phyloP scores from a whole-genome alignment of 176 grass and related monocot genomes.

The Eleusine indica region DNA sequence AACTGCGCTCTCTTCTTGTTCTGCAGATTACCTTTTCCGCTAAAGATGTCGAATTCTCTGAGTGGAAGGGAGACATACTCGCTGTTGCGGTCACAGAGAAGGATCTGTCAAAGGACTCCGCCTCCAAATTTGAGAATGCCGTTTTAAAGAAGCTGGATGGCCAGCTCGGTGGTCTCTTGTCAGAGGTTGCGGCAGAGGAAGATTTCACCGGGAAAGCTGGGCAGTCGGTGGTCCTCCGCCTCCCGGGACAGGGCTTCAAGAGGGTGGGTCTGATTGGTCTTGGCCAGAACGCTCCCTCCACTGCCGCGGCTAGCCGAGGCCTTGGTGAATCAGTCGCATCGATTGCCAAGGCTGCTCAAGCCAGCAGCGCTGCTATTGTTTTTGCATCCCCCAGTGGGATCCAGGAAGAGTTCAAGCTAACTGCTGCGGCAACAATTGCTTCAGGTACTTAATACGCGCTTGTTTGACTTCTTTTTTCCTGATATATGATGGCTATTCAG shows the following conservation, averaged over 20 bases:
- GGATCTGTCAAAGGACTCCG: slow-evolving; percentile 70
- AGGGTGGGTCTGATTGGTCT: slow-evolving; percentile 79
- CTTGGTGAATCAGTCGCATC: slow-evolving; percentile 76
- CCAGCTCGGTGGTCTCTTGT: slow-evolving; percentile 72
- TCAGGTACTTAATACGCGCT: slow-evolving; percentile 47
- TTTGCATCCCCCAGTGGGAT: slow-evolving; percentile 61
- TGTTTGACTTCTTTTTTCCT: not conserved
- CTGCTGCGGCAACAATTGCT: slow-evolving; percentile 69
- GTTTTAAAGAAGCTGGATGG: slow-evolving; percentile 71
- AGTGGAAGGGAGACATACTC: slow-evolving; percentile 92
- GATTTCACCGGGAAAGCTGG: slow-evolving; percentile 89
- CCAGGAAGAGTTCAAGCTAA: slow-evolving; percentile 59
- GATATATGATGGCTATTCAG: not conserved
- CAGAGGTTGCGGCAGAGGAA: slow-evolving; percentile 73
- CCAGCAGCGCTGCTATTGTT: slow-evolving; percentile 65
- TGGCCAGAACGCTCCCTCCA: slow-evolving; percentile 64
- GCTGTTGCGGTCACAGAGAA: slow-evolving; percentile 84
- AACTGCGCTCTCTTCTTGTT: not conserved
- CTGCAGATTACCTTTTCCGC: slow-evolving; percentile 71
- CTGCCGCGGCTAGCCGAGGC: slow-evolving; percentile 42
- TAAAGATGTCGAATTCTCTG: slow-evolving; percentile 71
- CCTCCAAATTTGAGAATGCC: slow-evolving; percentile 84
- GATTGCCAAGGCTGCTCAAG: slow-evolving; percentile 82
- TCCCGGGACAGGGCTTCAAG: slow-evolving; percentile 81
- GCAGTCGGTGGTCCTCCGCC: slow-evolving; percentile 76